Conservation (phyloP, 2,329 filamentous ascomycete genomes). For the Claviceps sp. region DNA sequence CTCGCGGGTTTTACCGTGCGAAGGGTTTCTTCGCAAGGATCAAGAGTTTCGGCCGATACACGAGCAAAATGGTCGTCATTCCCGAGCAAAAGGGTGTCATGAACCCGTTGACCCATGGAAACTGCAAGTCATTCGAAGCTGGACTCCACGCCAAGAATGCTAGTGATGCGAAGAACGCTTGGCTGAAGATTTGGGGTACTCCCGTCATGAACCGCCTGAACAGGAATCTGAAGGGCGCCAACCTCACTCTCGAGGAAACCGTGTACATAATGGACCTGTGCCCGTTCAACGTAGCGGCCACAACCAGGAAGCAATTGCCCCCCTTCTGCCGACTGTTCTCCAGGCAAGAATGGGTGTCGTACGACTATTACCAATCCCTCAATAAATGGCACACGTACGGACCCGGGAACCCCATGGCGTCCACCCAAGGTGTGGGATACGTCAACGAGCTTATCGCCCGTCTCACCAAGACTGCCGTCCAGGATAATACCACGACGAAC, state of each 20-base stretch:
- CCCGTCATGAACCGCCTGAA: conserved; percentile 59
- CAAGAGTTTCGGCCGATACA: conserved; percentile 26
- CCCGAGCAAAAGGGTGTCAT: conserved; percentile 55
- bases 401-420: conserved; percentile 61
- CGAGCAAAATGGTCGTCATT: conserved; percentile 50
- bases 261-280: conserved; percentile 79
- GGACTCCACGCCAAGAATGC: conserved; percentile 37
- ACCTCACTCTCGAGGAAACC: conserved; percentile 48
- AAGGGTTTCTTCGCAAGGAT: conserved; percentile 14
- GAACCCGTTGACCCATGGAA: conserved; percentile 67
- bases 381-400: conserved; percentile 78
- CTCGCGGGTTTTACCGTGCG: conserved; percentile 51
- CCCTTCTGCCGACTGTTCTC: conserved; percentile 68
- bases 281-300: conserved; percentile 68
- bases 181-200: conserved; percentile 50
- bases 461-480: conserved; percentile 54
- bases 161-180: conserved; percentile 38
- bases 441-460: conserved; percentile 79
- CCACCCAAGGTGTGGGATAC: conserved; percentile 78
- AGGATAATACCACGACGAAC: conserved; percentile 65
- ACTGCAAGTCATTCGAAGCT: conserved; percentile 58
- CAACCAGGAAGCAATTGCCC: conserved; percentile 37
- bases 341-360: conserved; percentile 57
- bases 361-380: conserved; percentile 69
- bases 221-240: conserved; percentile 50